Conservation (phyloP, 176 grass and related monocot species). For the Cenchrus fungigraminus region DNA sequence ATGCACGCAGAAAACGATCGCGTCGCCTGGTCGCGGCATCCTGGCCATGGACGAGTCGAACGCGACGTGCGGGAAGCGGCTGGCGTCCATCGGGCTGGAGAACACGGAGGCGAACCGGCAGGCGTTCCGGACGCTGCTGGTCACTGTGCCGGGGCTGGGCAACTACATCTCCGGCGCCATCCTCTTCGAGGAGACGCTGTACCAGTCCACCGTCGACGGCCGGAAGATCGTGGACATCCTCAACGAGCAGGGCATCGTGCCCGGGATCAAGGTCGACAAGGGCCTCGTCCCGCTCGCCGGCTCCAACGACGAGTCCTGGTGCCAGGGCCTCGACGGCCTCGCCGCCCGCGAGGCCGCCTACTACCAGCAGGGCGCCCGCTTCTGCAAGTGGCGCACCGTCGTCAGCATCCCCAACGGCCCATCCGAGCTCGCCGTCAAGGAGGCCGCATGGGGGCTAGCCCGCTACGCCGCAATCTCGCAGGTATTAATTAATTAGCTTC, state of each 20-base stretch:
- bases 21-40: constrained; percentile 79
- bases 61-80: constrained; percentile 74
- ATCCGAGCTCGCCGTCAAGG: constrained; percentile 70
- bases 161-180: constrained; percentile 77
- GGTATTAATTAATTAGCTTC: not conserved
- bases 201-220: constrained; percentile 69
- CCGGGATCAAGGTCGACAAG: constrained; percentile 86
- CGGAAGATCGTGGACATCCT: constrained; percentile 75
- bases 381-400: constrained; percentile 83
- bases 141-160: constrained; percentile 50
- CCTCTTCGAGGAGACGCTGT: constrained; percentile 87
- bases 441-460: constrained; percentile 69
- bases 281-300: constrained; percentile 83
- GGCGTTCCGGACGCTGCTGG: constrained; percentile 64
- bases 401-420: constrained; percentile 81
- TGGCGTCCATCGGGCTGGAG: constrained; percentile 74
- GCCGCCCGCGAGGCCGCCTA: constrained; percentile 67
- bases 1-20: constrained; percentile 72
- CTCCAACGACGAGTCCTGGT: constrained; percentile 86
- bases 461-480: constrained; percentile 77
- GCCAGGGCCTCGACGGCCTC: constrained; percentile 85
- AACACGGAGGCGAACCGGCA: constrained; percentile 80
- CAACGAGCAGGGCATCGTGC: constrained; percentile 51
- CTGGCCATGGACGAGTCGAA: constrained; percentile 83
- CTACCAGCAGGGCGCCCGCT: constrained; percentile 68